Evolutionary conservation across 768 basidiomycete species (phyloP), one percentile per base, ranked within the genome.

Genomic region (Russula emetica): DNA sequence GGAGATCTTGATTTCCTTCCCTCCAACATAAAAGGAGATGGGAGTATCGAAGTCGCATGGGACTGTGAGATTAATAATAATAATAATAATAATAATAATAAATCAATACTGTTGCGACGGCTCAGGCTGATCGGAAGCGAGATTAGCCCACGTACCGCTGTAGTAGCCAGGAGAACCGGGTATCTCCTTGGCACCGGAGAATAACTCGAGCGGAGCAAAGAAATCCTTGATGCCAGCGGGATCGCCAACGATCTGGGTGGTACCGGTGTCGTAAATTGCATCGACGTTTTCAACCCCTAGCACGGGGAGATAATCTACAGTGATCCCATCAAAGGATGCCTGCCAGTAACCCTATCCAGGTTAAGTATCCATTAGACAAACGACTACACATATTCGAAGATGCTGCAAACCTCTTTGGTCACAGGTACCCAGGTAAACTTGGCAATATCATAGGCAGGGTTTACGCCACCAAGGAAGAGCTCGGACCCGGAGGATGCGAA

Each of bases 401-500:
- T n/a, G 14, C 11, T 14, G 3, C 63, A 22, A 24, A 64, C 63
- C 59, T 40, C 32, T 26, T 26, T 10, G 13, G 60, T 38, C 14
- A 66, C 6, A 5, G 55, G 5, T 20, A 62, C 24, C 36, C 30
- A 62, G 47, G 64, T 62, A 50, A 66, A 62, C 55, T 52, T 32
- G 32, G 36, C 50, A 0, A 30, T 28, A n/a, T 44, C 22, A 5
- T 42, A 61, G 2, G 6, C 36, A 6, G 30, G 16, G 24, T 66
- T 58, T 22, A 47, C 40, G 2, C 64, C 64, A 45, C 64, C 64
- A 18, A 66, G 18, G 30, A 16, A 62, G n/a, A 66, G 64, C 42
- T 66, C 60, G 0, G 60, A 34, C 30, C 75, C 77, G 13, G 72
- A 69, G 16, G 72, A 22, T 8, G 78, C 69, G 50, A 85, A 74